These are phyloP conservation scores for Taphrina flavorubra DNA, from an alignment of 1,139 yeast species.

Conservation along the genomic window DNA sequence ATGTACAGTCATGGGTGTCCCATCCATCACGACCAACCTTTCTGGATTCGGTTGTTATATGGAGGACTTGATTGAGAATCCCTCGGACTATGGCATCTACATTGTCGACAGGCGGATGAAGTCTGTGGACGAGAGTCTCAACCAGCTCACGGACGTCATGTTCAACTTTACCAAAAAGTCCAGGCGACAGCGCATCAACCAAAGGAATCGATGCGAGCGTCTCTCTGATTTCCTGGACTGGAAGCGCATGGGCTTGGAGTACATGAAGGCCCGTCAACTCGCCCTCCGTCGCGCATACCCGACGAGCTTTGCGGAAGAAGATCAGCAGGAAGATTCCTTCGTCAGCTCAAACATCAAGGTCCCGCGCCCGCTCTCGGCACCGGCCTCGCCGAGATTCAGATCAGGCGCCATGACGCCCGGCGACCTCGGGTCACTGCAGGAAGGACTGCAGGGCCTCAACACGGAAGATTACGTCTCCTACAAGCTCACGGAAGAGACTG, in stretches of 20 bases:
- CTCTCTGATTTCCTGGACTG: conserved; percentile 91
- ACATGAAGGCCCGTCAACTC: conserved; percentile 90
- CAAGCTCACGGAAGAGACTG: conserved; percentile 65
- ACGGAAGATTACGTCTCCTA: conserved; percentile 84
- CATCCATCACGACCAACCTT: conserved; percentile 94
- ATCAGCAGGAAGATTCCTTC: conserved; percentile 57
- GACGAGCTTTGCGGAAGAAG: conserved; percentile 63
- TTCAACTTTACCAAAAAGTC: conserved; percentile 85
- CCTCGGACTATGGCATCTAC: conserved; percentile 94
- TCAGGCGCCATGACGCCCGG: conserved; percentile 92
- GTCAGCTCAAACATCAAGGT: conserved; percentile 68
- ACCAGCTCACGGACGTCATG: conserved; percentile 89
- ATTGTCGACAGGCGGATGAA: conserved; percentile 94
- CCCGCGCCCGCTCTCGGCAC: conserved; percentile 90
- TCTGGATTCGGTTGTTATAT: conserved; percentile 98
- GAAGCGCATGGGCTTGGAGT: conserved; percentile 97
- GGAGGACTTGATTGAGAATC: conserved; percentile 96
- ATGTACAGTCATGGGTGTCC: conserved; percentile 99
- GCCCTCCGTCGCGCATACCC: conserved; percentile 95
- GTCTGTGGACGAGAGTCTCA: conserved; percentile 90
- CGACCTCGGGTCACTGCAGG: conserved; percentile 94
- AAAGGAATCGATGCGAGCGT: conserved; percentile 95
- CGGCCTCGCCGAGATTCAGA: conserved; percentile 86
- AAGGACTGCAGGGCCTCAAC: conserved; percentile 72
- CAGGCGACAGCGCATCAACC: conserved; percentile 96